Evolutionary conservation across 2,329 filamentous ascomycete genomes (phyloP), one percentile per base, ranked within the genome.

Genomic region (Sporothrix dimorphospora): DNA sequence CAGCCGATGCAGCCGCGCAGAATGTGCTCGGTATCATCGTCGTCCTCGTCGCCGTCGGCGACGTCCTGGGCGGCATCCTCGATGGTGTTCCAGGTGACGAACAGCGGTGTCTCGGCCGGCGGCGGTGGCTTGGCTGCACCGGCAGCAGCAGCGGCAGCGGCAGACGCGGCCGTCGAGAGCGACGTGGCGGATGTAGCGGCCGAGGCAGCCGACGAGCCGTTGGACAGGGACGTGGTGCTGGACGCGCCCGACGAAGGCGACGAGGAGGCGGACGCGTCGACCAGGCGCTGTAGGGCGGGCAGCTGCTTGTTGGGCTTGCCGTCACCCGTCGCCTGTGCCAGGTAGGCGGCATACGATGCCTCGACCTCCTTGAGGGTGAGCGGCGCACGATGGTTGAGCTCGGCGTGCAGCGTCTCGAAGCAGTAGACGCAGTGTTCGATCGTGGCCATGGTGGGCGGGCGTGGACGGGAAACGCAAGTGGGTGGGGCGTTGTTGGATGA

Each of bases 1-100:
- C 95, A 99, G 76, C 96, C 96, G 79, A 99, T 98, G 85, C 96
- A 99, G 73, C 96, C 96, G 73, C 96, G 91, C 55, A 99, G 88
- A 30, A 87, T 88, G 79, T 91, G 90, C 70, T 77, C 78, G 40
- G 40, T 63, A 24, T 47, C 88, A 79, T 90, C 90, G 75, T 89
- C 83, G 38, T 89, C 87, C 71, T n/a, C 27, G 63, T 45, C 55
- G 14, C 49, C 55, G 34, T 63, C 65, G 55, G 27, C 68, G 12
- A 59, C 9, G 53, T 63, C 68, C 65, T 67, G 68, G 34, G 30
- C 53, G 9, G 27, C 5, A 24, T 59, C 53, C 5, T 77, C 78
- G 71, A 94, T 77, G 0, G 89, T 93, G 83, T 98, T 97, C 94
- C 95, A 98, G 8, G 94, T 97, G 63, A 99, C 93, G 80, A 98